phyloP scores from a whole-genome alignment of 768 basidiomycete species.

The Cantharellus anzutake region DNA sequence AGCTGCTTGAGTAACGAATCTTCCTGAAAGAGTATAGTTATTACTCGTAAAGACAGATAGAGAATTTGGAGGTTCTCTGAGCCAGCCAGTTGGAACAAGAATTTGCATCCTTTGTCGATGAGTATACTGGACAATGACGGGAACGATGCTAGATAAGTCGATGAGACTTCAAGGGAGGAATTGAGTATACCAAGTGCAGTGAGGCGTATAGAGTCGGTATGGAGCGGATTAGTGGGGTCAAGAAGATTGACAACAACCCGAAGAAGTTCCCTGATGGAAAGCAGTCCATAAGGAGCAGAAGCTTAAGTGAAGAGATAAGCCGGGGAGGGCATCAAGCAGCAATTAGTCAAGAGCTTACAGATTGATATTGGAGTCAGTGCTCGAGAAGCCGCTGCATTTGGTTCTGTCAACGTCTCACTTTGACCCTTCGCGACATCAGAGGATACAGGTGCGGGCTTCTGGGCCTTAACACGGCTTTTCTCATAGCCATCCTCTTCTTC shows the following conservation, averaged over 20 bases:
- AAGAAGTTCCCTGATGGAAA: slow-evolving; percentile 80
- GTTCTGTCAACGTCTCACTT: neutral
- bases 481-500: neutral
- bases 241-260: slow-evolving; percentile 90
- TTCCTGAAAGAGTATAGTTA: slow-evolving; percentile 51
- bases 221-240: slow-evolving; percentile 84
- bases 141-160: slow-evolving; percentile 52
- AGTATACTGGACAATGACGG: slow-evolving; percentile 61
- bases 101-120: slow-evolving; percentile 84
- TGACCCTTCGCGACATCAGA: neutral
- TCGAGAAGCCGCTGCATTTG: neutral
- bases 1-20: slow-evolving; percentile 70
- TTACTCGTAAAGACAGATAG: slow-evolving; percentile 62
- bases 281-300: slow-evolving; percentile 50
- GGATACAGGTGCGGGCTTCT: neutral
- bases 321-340: neutral
- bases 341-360: neutral
- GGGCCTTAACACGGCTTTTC: neutral
- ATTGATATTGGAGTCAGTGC: neutral
- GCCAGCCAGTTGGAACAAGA: slow-evolving; percentile 88
- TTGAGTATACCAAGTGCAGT: slow-evolving; percentile 78
- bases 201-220: slow-evolving; percentile 88
- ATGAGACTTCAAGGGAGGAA: slow-evolving; percentile 70
- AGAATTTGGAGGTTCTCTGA: slow-evolving; percentile 61
- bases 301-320: neutral